These are phyloP conservation scores for Kwoniella botswanensis DNA, from an alignment of 768 basidiomycete genomes.

Conservation along the genomic window DNA sequence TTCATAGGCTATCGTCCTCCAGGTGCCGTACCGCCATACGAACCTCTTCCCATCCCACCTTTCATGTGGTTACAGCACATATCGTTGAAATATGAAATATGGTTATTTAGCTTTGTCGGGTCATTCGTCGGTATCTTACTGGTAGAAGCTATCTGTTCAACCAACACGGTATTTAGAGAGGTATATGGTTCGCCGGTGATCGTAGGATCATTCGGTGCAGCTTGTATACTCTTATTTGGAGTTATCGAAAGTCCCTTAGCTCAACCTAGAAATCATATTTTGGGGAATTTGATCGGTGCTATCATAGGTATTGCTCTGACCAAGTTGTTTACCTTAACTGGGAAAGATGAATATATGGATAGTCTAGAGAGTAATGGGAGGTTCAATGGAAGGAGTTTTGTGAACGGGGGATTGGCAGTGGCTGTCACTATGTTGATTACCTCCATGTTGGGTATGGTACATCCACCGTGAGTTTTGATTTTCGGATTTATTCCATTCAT, in stretches of 20 bases:
- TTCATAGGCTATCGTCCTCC: constrained; percentile 36
- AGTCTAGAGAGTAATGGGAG: constrained; percentile 12
- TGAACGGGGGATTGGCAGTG: constrained; percentile 42
- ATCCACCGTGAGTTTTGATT: constrained; percentile 44
- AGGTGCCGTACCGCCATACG: constrained; percentile 20
- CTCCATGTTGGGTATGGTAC: constrained; percentile 32
- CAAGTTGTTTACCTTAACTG: constrained; percentile 32
- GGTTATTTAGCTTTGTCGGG: constrained; percentile 39
- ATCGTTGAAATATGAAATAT: constrained; percentile 41
- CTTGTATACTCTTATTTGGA: constrained; percentile 39
- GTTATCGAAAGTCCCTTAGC: constrained; percentile 43
- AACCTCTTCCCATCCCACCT: constrained; percentile 33
- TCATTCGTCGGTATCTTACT: constrained; percentile 40
- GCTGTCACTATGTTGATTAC: constrained; percentile 30
- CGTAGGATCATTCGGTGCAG: constrained; percentile 46
- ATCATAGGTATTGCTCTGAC: constrained; percentile 38
- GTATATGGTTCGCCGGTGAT: constrained; percentile 33
- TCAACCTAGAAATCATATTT: constrained; percentile 44
- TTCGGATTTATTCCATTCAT: neutral
- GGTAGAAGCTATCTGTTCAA: constrained; percentile 36
- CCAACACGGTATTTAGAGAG: constrained; percentile 19
- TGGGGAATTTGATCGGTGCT: constrained; percentile 41
- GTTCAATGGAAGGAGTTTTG: constrained; percentile 17
- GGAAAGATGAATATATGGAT: constrained; percentile 17
- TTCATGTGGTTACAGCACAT: constrained; percentile 39